Conservation (phyloP, 2,329 filamentous ascomycete species). For the Raffaelea ambrosiae region DNA sequence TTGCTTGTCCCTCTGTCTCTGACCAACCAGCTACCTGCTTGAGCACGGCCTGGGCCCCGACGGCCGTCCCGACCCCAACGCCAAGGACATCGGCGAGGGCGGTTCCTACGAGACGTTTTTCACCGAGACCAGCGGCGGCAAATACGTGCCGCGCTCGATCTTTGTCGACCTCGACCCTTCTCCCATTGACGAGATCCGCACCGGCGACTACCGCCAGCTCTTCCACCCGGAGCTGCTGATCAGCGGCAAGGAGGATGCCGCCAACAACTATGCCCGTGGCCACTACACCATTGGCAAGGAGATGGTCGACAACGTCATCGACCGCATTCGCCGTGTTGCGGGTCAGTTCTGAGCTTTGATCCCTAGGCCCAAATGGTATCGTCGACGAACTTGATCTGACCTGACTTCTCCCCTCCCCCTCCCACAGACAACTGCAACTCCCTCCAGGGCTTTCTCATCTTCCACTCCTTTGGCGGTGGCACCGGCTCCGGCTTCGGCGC, state of each 20-base stretch:
- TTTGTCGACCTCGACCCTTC: slow-evolving; percentile 67
- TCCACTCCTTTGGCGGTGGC: slow-evolving; percentile 67
- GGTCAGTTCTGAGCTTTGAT: slow-evolving; percentile 34
- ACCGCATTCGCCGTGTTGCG: slow-evolving; percentile 60
- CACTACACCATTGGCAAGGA: slow-evolving; percentile 73
- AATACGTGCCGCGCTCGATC: slow-evolving; percentile 64
- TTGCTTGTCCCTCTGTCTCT: slow-evolving; percentile 8
- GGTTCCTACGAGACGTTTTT: slow-evolving; percentile 68
- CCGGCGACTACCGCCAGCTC: slow-evolving; percentile 57
- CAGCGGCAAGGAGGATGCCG: slow-evolving; percentile 68
- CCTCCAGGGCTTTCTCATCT: slow-evolving; percentile 65
- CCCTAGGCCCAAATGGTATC: no score
- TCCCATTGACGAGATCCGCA: slow-evolving; percentile 66
- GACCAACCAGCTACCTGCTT: slow-evolving; percentile 52
- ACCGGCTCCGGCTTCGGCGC: slow-evolving; percentile 67
- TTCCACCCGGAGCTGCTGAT: slow-evolving; percentile 67
- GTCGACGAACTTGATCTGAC: background rate
- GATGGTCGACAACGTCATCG: slow-evolving; percentile 63
- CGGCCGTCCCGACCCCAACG: slow-evolving; percentile 54
- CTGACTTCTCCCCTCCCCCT: background rate
- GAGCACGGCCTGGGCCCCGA: slow-evolving; percentile 62
- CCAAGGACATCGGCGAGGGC: slow-evolving; percentile 48
- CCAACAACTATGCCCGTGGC: slow-evolving; percentile 70
- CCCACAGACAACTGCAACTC: slow-evolving; percentile 59
- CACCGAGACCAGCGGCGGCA: slow-evolving; percentile 62